phyloP scores from a whole-genome alignment of 495 filamentous ascomycete species.

The Penicillium herquei region DNA sequence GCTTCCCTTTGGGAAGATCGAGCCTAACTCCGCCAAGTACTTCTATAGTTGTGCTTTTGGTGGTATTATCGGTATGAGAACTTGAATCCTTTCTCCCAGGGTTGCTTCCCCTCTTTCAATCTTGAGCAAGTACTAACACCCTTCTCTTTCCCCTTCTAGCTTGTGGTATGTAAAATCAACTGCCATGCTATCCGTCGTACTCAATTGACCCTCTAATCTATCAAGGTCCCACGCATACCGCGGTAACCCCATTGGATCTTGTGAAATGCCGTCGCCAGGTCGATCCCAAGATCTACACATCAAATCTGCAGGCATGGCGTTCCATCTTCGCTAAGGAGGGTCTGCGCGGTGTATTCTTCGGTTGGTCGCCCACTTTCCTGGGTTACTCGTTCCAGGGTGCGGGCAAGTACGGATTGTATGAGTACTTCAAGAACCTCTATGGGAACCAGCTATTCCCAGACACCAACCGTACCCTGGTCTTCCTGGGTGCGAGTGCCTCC shows the following conservation, averaged over 20 bases:
- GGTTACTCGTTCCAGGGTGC: constrained; percentile 73
- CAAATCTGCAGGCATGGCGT: constrained; percentile 65
- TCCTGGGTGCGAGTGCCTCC: constrained; percentile 61
- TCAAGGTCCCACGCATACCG: constrained; percentile 53
- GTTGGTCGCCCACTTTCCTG: constrained; percentile 68
- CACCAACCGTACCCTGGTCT: constrained; percentile 60
- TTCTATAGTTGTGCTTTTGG: constrained; percentile 64
- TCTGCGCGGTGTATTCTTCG: constrained; percentile 68
- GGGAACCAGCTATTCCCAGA: constrained; percentile 62
- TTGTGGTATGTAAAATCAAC: constrained; percentile 50
- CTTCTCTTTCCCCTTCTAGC: constrained; percentile 32
- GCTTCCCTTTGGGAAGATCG: constrained; percentile 55
- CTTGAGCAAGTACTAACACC: constrained; percentile 1
- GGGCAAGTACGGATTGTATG: constrained; percentile 76
- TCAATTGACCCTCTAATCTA: constrained; percentile 12
- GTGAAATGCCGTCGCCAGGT: constrained; percentile 74
- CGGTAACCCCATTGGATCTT: constrained; percentile 61
- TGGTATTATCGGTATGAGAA: constrained; percentile 58
- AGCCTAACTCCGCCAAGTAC: constrained; percentile 66
- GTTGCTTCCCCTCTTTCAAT: constrained; percentile 1
- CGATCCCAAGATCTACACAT: constrained; percentile 67
- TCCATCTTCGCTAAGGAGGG: constrained; percentile 64
- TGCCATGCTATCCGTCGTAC: neutral
- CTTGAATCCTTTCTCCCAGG: too few relatives aligned
- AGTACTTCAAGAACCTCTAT: constrained; percentile 72